Percentiles rank a stretch among this genome's conserved stretches.
These are phyloP conservation scores for Eimeria maxima DNA, from an alignment of 169 alveolate species.

Conservation along the genomic window DNA sequence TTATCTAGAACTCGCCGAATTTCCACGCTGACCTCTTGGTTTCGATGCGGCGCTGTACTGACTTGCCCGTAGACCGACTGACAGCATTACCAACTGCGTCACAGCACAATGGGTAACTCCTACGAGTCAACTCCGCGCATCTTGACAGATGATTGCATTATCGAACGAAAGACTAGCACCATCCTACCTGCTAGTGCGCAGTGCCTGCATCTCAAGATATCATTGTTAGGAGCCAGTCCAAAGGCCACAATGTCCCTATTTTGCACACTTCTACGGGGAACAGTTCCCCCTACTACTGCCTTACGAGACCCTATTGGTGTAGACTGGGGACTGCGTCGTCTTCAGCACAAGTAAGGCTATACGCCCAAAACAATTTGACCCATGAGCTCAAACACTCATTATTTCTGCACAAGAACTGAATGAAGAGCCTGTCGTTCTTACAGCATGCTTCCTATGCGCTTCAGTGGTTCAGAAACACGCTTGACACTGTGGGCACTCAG, in stretches of 20 bases:
- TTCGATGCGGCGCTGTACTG: neutral
- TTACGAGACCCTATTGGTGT: constrained; percentile 68
- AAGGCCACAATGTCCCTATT: constrained; percentile 41
- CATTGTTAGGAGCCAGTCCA: constrained; percentile 41
- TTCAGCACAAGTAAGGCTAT: constrained; percentile 26
- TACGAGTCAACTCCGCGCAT: neutral
- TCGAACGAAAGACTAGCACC: neutral
- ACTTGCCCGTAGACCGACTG: neutral
- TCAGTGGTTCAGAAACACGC: constrained; percentile 63
- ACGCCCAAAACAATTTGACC: neutral
- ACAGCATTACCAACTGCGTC: neutral
- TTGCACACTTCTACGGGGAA: constrained; percentile 41
- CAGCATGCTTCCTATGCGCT: neutral
- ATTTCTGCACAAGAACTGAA: too few relatives aligned
- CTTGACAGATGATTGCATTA: neutral
- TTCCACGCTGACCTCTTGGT: neutral
- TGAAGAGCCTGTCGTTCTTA: neutral
- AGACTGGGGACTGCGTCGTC: constrained; percentile 75
- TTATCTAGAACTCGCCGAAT: neutral
- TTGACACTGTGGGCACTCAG: constrained; percentile 76
- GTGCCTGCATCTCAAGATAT: constrained; percentile 37
- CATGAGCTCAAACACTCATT: neutral
- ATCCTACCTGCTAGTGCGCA: neutral
- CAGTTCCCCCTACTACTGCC: neutral
- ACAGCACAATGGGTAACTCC: neutral